Base-by-base conservation (phyloP, 306 rosid genomes). In the Quercus engelmannii region DNA sequence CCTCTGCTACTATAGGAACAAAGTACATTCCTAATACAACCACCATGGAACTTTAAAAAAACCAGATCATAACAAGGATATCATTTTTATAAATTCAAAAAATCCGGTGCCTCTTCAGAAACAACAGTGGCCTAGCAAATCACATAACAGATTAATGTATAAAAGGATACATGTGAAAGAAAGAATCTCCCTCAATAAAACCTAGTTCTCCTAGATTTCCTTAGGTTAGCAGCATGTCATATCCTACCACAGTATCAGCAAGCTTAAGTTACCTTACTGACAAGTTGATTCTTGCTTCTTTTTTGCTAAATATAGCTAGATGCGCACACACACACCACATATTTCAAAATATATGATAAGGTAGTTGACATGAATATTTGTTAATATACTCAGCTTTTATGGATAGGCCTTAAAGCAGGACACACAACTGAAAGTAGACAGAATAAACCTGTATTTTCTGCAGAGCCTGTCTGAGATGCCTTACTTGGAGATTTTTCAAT, bases 381-480 rank as follows among this genome's bases (percentile, higher is more conserved):
- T 21, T 20, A 8, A 58, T 21, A 21, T 58, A 10, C 65, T 58
- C 26, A 20, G 14, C 17, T 10, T 21, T 23, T 49, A 12, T 21
- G 65, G 3, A 17, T 58, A 33, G 35, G 51, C 49, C 52, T 3
- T 4, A 19, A 5, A 35, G 25, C n/a, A 67, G 43, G 38, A 35
- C 35, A 35, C n/a, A 35, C 15, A n/a, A 72, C 8, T 12, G 2
- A 43, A 78, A 67, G 72, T 38, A 72, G 61, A 83, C 55, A 82
- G 69, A 82, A 76, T 61, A 75, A 69, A 87, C 93, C 93, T 86
- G 83, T 71, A 69, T 81, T 86, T 78, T 67, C 84, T 55, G 65
- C 71, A 74, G 33, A 20, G 14, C 80, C 75, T 33, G 72, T 85
- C 82, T 55, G 63, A 69, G 62, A 68, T 77, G 75, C 83, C 72